Evolutionary conservation across 345 rosid genomes (phyloP).

Genomic region (Mallotus nudiflorus): DNA sequence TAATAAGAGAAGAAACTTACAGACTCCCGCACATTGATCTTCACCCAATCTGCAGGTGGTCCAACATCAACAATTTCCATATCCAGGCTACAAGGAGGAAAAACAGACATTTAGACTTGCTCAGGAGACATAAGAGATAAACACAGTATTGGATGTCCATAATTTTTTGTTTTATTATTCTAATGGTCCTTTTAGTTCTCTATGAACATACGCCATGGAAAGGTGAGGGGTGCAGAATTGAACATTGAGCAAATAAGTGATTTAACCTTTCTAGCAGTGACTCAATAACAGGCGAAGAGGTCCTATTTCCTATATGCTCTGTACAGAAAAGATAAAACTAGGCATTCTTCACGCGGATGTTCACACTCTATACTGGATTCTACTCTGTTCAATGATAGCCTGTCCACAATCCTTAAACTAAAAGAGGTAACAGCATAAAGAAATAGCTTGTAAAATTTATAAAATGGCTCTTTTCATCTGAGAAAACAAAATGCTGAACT

Average conservation of each 20-base stretch:
- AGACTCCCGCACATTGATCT: constrained; percentile 72
- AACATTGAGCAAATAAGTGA: not conserved
- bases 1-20: constrained; percentile 43
- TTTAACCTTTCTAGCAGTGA: constrained; percentile 4
- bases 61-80: constrained; percentile 68
- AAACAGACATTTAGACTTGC: constrained; percentile 16
- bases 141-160: not conserved
- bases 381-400: not conserved
- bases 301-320: not conserved
- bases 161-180: too few species aligned
- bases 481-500: not conserved
- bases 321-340: not conserved
- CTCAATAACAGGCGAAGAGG: not conserved
- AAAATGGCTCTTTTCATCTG: not conserved
- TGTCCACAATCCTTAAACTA: not conserved
- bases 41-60: constrained; percentile 91
- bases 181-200: too few species aligned
- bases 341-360: constrained; percentile 6
- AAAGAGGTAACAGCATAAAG: not conserved
- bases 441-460: not conserved
- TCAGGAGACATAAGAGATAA: constrained; percentile 11
- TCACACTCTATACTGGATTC: not conserved
- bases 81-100: constrained; percentile 37
- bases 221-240: not conserved
- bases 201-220: not conserved